Evolutionary conservation across 768 basidiomycete genomes (phyloP).

Genomic region (Leccinellum luteum): DNA sequence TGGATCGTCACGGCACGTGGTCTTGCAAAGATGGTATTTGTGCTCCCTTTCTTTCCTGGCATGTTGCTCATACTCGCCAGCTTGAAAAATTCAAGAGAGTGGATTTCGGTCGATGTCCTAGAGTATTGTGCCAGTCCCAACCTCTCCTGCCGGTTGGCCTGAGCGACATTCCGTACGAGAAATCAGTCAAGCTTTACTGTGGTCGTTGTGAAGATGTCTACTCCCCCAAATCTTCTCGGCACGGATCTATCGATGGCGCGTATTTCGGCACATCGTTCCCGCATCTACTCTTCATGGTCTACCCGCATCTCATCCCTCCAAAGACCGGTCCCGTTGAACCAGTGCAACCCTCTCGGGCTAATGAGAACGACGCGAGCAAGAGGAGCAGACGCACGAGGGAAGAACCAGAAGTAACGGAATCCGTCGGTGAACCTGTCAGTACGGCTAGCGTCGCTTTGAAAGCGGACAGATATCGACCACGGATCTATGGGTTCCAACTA

Average conservation of each 20-base stretch:
- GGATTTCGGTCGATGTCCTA: conserved; percentile 97
- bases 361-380: conserved; percentile 32
- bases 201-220: conserved; percentile 99
- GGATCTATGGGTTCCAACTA: conserved; percentile 96
- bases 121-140: conserved; percentile 92
- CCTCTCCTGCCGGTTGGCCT: conserved; percentile 96
- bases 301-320: conserved; percentile 87
- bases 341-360: conserved; percentile 23
- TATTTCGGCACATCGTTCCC: conserved; percentile 99
- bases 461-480: conserved; percentile 88
- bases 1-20: conserved; percentile 97
- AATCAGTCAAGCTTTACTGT: conserved; percentile 98
- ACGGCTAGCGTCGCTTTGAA: conserved; percentile 84
- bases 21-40: conserved; percentile 85
- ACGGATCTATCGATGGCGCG: conserved; percentile 97
- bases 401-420: conserved; percentile 47
- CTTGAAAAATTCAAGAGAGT: conserved; percentile 98
- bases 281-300: conserved; percentile 95
- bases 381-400: conserved; percentile 54
- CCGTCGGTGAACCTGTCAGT: conserved; percentile 64
- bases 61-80: conserved; percentile 35
- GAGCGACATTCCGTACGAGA: conserved; percentile 96
- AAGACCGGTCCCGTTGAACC: conserved; percentile 59
- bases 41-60: background rate
- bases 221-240: conserved; percentile 94